A percentile compares a stretch with the other conserved stretches of the same genome.
Conservation (phyloP, 257 asterid genomes). For the Plantago elongata region DNA sequence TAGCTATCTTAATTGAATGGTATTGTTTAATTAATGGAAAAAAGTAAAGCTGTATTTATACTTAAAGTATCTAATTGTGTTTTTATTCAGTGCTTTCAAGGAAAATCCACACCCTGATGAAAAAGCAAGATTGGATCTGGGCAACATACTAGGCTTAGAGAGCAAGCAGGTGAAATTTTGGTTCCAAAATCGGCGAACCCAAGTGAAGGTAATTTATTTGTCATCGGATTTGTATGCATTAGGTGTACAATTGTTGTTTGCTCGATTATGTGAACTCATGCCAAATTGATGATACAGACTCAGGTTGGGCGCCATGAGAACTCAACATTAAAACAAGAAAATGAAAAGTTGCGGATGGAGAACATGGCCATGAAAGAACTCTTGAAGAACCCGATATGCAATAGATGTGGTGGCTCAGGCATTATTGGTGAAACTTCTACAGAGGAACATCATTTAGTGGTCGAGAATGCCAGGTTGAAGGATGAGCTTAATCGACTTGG, state of each 20-base stretch:
- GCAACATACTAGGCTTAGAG: constrained; percentile 74
- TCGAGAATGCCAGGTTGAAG: constrained; percentile 50
- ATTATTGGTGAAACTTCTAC: constrained; percentile 47
- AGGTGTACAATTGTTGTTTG: neutral
- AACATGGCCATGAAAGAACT: constrained; percentile 51
- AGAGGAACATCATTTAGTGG: constrained; percentile 50
- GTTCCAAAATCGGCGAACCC: constrained; percentile 94
- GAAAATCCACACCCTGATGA: constrained; percentile 99
- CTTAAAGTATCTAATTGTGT: neutral
- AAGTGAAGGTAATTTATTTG: constrained; percentile 64
- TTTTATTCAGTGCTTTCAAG: constrained; percentile 58
- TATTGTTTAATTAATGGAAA: too few species aligned
- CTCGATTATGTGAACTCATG: neutral
- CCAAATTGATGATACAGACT: constrained; percentile 25
- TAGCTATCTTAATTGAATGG: too few species aligned
- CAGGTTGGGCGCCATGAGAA: constrained; percentile 61
- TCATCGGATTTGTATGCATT: neutral
- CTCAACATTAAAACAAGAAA: constrained; percentile 47
- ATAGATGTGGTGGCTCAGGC: constrained; percentile 56
- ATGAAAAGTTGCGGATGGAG: constrained; percentile 54
- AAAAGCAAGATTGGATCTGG: constrained; percentile 84
- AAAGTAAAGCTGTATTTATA: neutral
- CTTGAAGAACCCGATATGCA: constrained; percentile 49
- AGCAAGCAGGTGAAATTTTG: constrained; percentile 89
- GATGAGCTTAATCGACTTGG: constrained; percentile 53